Conservation (phyloP, 768 basidiomycete genomes). For the Suillus tomentosus region DNA sequence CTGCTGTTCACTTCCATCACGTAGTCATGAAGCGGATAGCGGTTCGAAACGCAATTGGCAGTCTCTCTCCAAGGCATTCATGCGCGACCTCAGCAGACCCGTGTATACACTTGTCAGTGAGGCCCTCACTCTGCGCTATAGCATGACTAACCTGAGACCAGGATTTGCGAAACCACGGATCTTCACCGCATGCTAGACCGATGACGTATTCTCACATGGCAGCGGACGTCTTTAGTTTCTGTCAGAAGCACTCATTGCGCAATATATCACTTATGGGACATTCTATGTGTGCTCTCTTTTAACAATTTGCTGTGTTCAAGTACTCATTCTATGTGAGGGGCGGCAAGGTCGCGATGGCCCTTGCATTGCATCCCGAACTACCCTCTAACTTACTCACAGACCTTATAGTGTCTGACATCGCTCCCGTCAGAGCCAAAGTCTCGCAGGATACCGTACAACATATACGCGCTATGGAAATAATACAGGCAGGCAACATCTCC, state of each 20-base stretch:
- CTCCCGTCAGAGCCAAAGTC: slow-evolving; percentile 60
- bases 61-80: slow-evolving; percentile 75
- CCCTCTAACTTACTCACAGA: slow-evolving; percentile 46
- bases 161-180: slow-evolving; percentile 91
- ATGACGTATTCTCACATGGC: slow-evolving; percentile 85
- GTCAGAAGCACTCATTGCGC: slow-evolving; percentile 50
- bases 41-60: slow-evolving; percentile 92
- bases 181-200: slow-evolving; percentile 71
- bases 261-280: slow-evolving; percentile 82
- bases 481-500: slow-evolving; percentile 59
- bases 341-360: slow-evolving; percentile 78
- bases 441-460: slow-evolving; percentile 70
- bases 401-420: slow-evolving; percentile 81
- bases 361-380: slow-evolving; percentile 52
- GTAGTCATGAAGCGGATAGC: slow-evolving; percentile 38
- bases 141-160: slow-evolving; percentile 27
- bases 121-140: not conserved
- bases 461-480: slow-evolving; percentile 69
- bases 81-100: slow-evolving; percentile 60
- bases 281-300: slow-evolving; percentile 67
- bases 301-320: not conserved
- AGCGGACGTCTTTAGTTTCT: slow-evolving; percentile 70
- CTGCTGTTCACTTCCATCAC: not conserved
- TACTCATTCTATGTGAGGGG: slow-evolving; percentile 55
- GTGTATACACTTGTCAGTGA: slow-evolving; percentile 70